phyloP scores from a whole-genome alignment of 805 yeast species.

The Metschnikowia proteae region DNA sequence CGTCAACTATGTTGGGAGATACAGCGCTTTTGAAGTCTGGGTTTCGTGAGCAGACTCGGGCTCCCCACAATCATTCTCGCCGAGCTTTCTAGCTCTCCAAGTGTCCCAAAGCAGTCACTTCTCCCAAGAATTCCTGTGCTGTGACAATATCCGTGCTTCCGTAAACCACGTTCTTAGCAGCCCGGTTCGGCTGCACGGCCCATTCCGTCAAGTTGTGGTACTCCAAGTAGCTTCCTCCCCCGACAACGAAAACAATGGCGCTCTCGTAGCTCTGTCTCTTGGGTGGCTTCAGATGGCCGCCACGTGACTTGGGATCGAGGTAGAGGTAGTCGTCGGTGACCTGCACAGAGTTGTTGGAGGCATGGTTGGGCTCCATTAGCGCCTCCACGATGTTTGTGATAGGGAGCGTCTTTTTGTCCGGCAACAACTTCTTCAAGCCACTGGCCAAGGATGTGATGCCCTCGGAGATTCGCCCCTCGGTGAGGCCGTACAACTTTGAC shows the following conservation, averaged over 20 bases:
- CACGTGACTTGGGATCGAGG: constrained; percentile 88
- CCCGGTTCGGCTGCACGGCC: constrained; percentile 43
- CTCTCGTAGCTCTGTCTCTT: constrained; percentile 77
- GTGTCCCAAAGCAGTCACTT: constrained; percentile 43
- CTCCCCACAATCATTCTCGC: too few species aligned
- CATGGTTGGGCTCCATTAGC: constrained; percentile 74
- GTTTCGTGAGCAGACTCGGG: too few species aligned
- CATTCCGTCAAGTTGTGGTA: constrained; percentile 93
- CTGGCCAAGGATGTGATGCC: constrained; percentile 88
- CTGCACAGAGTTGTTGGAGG: constrained; percentile 59
- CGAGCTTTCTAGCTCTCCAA: constrained; percentile 5
- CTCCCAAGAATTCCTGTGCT: constrained; percentile 65
- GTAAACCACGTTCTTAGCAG: constrained; percentile 61
- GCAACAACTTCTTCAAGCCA: constrained; percentile 81
- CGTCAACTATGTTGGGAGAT: too few species aligned
- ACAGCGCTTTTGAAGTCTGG: too few species aligned
- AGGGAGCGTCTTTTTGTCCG: constrained; percentile 84
- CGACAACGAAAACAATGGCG: constrained; percentile 86
- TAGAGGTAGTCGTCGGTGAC: constrained; percentile 86
- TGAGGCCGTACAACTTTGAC: constrained; percentile 72
- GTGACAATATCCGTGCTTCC: constrained; percentile 81
- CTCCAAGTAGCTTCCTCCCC: constrained; percentile 94
- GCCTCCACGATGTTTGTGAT: constrained; percentile 89
- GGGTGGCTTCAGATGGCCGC: constrained; percentile 86
- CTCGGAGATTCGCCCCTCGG: constrained; percentile 78